Evolutionary conservation across 768 basidiomycete genomes (phyloP).

Genomic region (Boletus sp.): DNA sequence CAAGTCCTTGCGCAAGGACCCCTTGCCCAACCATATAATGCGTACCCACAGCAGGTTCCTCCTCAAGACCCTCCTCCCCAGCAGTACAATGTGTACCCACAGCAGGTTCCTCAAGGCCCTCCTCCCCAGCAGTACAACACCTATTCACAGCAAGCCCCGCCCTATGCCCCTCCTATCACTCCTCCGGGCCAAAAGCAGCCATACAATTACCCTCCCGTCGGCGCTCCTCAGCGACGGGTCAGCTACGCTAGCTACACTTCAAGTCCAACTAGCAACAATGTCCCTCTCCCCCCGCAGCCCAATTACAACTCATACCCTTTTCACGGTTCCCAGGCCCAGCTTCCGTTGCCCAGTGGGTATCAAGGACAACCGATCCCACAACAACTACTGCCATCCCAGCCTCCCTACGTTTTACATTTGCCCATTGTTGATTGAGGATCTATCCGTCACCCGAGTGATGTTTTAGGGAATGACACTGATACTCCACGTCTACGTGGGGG

Average conservation of each 20-base stretch:
- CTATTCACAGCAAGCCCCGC: slow-evolving; percentile 3
- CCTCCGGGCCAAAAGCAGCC: neutral
- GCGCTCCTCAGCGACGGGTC: neutral
- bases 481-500: neutral
- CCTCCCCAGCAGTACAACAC: neutral
- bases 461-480: neutral
- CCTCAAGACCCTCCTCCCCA: neutral
- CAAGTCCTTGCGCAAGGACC: neutral
- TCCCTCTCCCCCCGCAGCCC: slow-evolving; percentile 16
- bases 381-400: neutral
- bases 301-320: slow-evolving; percentile 15
- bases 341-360: slow-evolving; percentile 8
- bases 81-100: slow-evolving; percentile 2
- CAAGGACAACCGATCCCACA: slow-evolving; percentile 1
- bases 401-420: neutral
- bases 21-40: slow-evolving; percentile 6
- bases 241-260: slow-evolving; percentile 6
- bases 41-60: slow-evolving; percentile 7
- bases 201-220: neutral
- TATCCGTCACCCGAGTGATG: neutral
- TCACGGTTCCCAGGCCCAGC: slow-evolving; percentile 6
- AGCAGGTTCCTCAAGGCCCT: slow-evolving; percentile 5
- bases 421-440: neutral
- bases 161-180: neutral
- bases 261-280: neutral